Evolutionary conservation across 2,329 filamentous ascomycete species (phyloP), one percentile per base, ranked within the genome.

Genomic region (Nemania sp.): DNA sequence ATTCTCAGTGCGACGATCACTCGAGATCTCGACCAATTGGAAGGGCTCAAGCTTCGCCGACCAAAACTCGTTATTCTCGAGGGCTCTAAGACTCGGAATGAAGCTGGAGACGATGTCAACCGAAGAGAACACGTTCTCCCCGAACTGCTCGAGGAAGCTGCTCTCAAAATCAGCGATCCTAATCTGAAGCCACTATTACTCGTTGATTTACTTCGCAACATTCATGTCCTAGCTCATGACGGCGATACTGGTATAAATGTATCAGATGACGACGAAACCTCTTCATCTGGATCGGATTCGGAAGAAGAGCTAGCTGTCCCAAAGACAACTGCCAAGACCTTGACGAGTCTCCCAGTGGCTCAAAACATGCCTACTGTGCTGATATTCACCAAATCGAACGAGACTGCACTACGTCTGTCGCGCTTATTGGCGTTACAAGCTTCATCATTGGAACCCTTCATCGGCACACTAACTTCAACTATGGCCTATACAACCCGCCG

Each of bases 1-100:
- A 81, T 97, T 47, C 80, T 97, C 3, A 96, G 91, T 69, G 94
- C 93, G 5, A 97, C 93, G 0, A 91, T 97, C 84, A 96, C 92
- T 1, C 82, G 86, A 52, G 91, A 97, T 66, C 76, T 96, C 42
- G 89, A 88, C 30, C 86, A 94, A 56, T 75, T 97, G 17, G 87
- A 83, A 50, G 86, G 84, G 0, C 72, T 97, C 31, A 87, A 82
- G 55, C 77, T 97, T 24, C 77, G 80, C 23, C 80, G 89, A 47
- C 93, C 94, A 3, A 88, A 82, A 54, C 75, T 97, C 41, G 80
- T 97, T 0, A 81, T 91, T 1, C 79, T 96, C 12, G 88, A 92
- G 57, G 83, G 81, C 24, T 70, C 72, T 2, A 68, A 66, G 20
- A 50, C 57, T 0, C 61, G 63, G 46, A 67, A 71, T 28, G 65